Percentiles rank a stretch among this genome's conserved stretches.
These are phyloP conservation scores for Acephala macrosclerotiorum DNA, from an alignment of 2,329 filamentous ascomycete species.

Conservation along the genomic window DNA sequence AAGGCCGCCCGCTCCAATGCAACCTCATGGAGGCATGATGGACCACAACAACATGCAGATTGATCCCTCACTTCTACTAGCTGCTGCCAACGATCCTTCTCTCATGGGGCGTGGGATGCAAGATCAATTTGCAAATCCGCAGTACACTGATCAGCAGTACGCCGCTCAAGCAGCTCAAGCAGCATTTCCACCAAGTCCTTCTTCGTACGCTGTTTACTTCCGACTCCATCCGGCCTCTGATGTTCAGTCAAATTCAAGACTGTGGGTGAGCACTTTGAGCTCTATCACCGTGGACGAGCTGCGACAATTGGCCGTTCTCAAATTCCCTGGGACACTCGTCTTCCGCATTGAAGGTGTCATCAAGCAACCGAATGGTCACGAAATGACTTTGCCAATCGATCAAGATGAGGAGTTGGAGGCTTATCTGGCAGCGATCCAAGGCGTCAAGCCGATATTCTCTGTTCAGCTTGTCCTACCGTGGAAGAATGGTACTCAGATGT, in stretches of 20 bases:
- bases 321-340: constrained; percentile 66
- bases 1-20: constrained; percentile 28
- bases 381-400: constrained; percentile 70
- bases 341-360: constrained; percentile 71
- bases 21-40: constrained; percentile 38
- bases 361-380: constrained; percentile 59
- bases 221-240: constrained; percentile 72
- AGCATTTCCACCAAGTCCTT: constrained; percentile 42
- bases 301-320: constrained; percentile 64
- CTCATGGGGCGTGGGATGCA: constrained; percentile 45
- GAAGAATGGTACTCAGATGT: constrained; percentile 38
- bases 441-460: constrained; percentile 43
- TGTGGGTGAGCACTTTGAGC: constrained; percentile 73
- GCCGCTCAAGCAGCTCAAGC: constrained; percentile 50
- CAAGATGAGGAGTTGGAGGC: constrained; percentile 75
- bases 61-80: constrained; percentile 66
- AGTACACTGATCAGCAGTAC: constrained; percentile 43
- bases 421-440: constrained; percentile 66
- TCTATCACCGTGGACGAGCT: constrained; percentile 65
- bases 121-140: constrained; percentile 40
- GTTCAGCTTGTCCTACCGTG: constrained; percentile 43
- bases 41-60: constrained; percentile 65
- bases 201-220: constrained; percentile 68
- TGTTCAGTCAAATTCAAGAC: constrained; percentile 55
- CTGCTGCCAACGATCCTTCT: constrained; percentile 49